These are phyloP conservation scores for Salix viminalis DNA, from an alignment of 345 rosid genomes.

Conservation along the genomic window DNA sequence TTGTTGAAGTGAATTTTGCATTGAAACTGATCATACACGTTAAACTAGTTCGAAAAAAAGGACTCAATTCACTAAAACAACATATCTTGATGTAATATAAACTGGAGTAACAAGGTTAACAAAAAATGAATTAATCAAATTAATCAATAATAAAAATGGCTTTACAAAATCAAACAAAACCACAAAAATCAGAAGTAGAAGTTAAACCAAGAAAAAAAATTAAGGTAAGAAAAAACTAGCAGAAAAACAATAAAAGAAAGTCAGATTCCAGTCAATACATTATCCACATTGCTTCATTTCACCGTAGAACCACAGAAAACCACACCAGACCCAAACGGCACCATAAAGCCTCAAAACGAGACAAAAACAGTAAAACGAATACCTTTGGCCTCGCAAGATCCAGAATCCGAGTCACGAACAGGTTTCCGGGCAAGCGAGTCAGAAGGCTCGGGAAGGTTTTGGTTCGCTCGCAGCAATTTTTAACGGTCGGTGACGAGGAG, in stretches of 20 bases:
- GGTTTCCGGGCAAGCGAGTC: slow-evolving; percentile 11
- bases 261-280: not conserved
- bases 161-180: not conserved
- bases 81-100: not conserved
- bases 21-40: not conserved
- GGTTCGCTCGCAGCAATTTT: not conserved
- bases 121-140: not conserved
- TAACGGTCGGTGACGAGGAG: not conserved
- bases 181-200: not conserved
- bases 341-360: not conserved
- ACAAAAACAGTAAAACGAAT: not conserved
- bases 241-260: not conserved
- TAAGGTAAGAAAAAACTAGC: not conserved
- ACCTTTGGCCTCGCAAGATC: not conserved
- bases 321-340: not conserved
- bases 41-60: not conserved
- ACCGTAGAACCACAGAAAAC: not conserved
- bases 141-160: not conserved
- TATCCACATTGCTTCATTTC: slow-evolving; percentile 2
- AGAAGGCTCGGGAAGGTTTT: slow-evolving; percentile 5
- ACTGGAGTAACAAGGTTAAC: not conserved
- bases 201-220: not conserved
- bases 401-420: not conserved
- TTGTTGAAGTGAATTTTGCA: not conserved
- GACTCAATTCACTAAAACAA: not conserved